Base-by-base conservation (phyloP, 1,139 yeast genomes). In the Yamadazyma trypodendri region DNA sequence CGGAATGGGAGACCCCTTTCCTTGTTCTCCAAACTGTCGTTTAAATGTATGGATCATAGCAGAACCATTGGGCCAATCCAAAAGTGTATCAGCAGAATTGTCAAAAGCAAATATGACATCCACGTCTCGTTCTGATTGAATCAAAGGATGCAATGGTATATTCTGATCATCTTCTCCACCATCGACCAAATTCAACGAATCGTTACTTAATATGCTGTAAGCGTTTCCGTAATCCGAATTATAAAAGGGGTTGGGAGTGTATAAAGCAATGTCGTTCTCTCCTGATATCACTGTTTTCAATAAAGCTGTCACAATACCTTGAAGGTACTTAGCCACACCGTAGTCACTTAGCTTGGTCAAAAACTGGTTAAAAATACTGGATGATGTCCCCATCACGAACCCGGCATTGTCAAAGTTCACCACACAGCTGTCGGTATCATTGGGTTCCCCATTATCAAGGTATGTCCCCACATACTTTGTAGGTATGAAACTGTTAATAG, bases 151-250 rank as follows among this genome's bases (percentile, higher is more conserved):
- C 32, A 87, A 63, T 8, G 97, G 97, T 22, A 89, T 71, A 50
- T 84, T 84, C 56, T 88, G 92, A 11, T 58, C 61, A 61, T 86
- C 96, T 59, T 84, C 90, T 47, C 96, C 96, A 43, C 96, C 96
- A 56, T 89, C 97, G n/a, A 81, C 90, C 43, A 88, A 68, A 52
- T 63, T 76, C 31, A 89, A 68, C 11, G 52, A 52, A 30, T 49
- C 52, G 14, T 52, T 47, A 1, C 31, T 24, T 6, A 34, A 5
- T 5, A 47, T 13, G 7, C 18, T 28, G 6, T 42, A 44, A n/a
- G 37, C 30, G 16, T 42, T 34, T 6, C 61, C 58, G 21, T 34
- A 44, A 6, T 48, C 46, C n/a, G 49, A 43, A 3, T 53, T 46
- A 34, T 47, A 51, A 47, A 68, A 70, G 6, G 76, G 76, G 43